Base-by-base conservation (phyloP, 305 asterid genomes). In the Fraxinus latifolia region DNA sequence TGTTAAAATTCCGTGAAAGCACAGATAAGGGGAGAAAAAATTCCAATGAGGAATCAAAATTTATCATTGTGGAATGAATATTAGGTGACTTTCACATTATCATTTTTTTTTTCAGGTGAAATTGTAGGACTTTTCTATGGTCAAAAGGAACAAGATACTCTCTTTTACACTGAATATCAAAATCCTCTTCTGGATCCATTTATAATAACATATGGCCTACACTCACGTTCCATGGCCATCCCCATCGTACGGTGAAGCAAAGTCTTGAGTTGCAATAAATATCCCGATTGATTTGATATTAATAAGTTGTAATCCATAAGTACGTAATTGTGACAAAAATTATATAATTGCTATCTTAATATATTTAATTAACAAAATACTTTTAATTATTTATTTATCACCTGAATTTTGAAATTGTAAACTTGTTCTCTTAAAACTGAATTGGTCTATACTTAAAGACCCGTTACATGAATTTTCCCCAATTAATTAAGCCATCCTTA, bases 171-270 rank as follows among this genome's bases (percentile, higher is more conserved):
- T 11, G 55, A 44, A 12, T 44, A 11, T 44, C 53, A 53, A 53
- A 53, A 53, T 53, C 8, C 23, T n/a, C 7, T 15, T 15, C 1
- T 5, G 65, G 23, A 12, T 44, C 17, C 55, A 44, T 4, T 44
- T 12, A 44, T 5, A 58, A 58, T n/a, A 62, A 23, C 32, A 2
- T 9, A 23, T 6, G 31, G 70, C 70, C 32, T 8, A 80, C 25
- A 90, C 98, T 90, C 89, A 93, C 97, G 97, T 94, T 81, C 99
- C 99, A 79, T 96, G 99, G 86, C 98, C 99, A 80, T 94, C 98
- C 23, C 93, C 98, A 82, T 94, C 98, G 84, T 79, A 90, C 0
- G 98, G 98, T 11, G 99, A 96, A 82, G 99, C 98, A 87, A 88
- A 94, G 85, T 95, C 99, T 87, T 95, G 92, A 50, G 95, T 83